Evolutionary conservation across 352 stramenopile genomes (phyloP).

Genomic region (Globisporangium iwayamae): DNA sequence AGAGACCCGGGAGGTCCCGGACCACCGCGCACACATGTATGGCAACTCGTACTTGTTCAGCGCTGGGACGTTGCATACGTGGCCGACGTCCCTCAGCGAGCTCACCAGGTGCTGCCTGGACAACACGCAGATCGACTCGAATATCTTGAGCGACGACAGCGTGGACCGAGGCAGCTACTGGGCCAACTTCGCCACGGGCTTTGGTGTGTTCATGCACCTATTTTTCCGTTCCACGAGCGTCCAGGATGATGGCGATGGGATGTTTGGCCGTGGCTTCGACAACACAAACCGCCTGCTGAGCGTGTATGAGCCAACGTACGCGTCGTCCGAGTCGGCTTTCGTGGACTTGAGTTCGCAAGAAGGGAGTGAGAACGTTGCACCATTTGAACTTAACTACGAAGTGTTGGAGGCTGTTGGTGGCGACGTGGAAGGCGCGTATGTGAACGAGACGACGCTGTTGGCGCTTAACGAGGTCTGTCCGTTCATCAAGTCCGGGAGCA

Average conservation of each 20-base stretch:
- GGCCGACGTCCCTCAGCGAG: slow-evolving; percentile 42
- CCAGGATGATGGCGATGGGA: slow-evolving; percentile 38
- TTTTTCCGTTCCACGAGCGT: slow-evolving; percentile 49
- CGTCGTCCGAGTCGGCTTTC: background rate
- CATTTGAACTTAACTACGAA: slow-evolving; percentile 5
- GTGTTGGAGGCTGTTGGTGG: slow-evolving; percentile 5
- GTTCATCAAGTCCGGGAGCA: slow-evolving; percentile 12
- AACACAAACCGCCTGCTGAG: slow-evolving; percentile 62
- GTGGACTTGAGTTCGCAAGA: background rate
- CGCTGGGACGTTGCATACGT: slow-evolving; percentile 57
- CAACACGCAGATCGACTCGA: slow-evolving; percentile 44
- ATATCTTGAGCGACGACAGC: slow-evolving; percentile 48
- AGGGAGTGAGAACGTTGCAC: background rate
- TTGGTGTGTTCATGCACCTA: slow-evolving; percentile 65
- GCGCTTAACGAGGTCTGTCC: slow-evolving; percentile 9
- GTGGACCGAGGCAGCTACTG: slow-evolving; percentile 45
- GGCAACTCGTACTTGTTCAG: slow-evolving; percentile 54
- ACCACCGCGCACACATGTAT: slow-evolving; percentile 49
- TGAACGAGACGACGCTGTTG: slow-evolving; percentile 2
- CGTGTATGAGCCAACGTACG: slow-evolving; percentile 26
- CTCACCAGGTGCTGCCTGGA: slow-evolving; percentile 50
- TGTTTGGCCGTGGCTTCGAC: slow-evolving; percentile 69
- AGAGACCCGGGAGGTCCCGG: slow-evolving; percentile 33
- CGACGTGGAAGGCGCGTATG: slow-evolving; percentile 10
- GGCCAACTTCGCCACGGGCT: slow-evolving; percentile 59